Conservation (phyloP, 306 rosid species). For the Ochetophila trinervis region DNA sequence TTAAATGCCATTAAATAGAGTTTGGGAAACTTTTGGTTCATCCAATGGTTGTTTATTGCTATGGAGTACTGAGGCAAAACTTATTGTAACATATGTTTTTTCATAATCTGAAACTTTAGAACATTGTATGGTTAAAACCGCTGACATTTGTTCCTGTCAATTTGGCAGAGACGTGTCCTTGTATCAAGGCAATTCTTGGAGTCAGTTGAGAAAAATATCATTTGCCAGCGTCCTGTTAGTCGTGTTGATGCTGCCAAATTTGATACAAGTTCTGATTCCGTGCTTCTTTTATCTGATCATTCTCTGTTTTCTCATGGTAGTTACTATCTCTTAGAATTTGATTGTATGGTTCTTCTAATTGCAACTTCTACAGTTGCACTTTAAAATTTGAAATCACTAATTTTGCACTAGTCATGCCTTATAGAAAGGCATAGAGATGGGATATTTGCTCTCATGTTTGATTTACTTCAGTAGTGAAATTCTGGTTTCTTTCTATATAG, state of each 20-base stretch:
- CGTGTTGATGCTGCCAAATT: constrained; percentile 74
- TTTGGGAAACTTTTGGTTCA: neutral
- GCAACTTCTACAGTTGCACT: neutral
- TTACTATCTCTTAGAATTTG: neutral
- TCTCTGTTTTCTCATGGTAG: neutral
- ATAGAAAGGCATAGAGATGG: neutral
- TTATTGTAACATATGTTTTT: constrained; percentile 4
- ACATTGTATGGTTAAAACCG: constrained; percentile 14
- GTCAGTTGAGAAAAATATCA: constrained; percentile 46
- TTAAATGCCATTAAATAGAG: neutral
- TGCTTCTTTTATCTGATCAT: constrained; percentile 7
- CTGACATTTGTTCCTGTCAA: constrained; percentile 19
- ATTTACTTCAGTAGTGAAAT: neutral
- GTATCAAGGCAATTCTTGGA: constrained; percentile 66
- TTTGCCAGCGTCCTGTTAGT: constrained; percentile 70
- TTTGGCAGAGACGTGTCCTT: constrained; percentile 46
- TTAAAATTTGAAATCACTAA: neutral
- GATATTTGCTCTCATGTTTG: neutral
- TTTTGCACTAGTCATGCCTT: neutral
- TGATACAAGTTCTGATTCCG: constrained; percentile 51
- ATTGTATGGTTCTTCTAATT: neutral
- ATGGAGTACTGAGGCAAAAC: neutral
- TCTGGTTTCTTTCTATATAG: neutral
- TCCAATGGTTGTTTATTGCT: neutral
- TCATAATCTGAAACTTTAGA: neutral